phyloP scores from a whole-genome alignment of 106 monocot genomes.

The Dendrobium chrysotoxum region DNA sequence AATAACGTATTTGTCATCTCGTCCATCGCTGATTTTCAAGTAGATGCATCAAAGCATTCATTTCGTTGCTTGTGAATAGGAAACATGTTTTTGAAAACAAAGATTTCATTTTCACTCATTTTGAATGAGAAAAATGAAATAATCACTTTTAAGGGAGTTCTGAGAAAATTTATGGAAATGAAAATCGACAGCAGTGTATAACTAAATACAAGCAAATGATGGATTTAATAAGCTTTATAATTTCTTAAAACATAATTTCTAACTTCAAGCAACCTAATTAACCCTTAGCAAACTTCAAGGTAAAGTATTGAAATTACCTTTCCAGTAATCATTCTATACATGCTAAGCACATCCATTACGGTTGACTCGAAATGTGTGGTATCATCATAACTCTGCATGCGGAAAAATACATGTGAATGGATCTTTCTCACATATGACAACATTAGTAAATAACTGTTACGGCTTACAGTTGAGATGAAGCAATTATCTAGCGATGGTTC shows the following conservation, averaged over 20 bases:
- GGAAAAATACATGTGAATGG: not conserved
- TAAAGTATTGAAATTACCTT: conserved; percentile 46
- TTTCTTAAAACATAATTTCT: not conserved
- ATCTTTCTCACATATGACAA: not conserved
- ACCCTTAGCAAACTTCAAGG: not conserved
- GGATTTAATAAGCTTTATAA: not conserved
- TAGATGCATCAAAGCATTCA: not conserved
- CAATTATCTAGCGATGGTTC: conserved; percentile 81
- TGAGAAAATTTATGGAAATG: no score
- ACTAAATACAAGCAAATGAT: no score
- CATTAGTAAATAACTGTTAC: not conserved
- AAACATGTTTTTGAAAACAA: not conserved
- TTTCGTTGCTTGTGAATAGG: not conserved
- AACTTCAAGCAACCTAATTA: not conserved
- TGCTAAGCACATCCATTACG: conserved; percentile 80
- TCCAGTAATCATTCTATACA: conserved; percentile 90
- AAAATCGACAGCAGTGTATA: no score
- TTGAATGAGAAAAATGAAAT: not conserved
- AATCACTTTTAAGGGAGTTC: no score
- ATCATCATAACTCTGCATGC: conserved; percentile 89
- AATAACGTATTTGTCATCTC: no score
- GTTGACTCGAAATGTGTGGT: conserved; percentile 97
- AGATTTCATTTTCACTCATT: not conserved
- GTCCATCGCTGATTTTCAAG: no score
- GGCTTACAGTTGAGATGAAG: conserved; percentile 90